phyloP scores from a whole-genome alignment of 2,329 filamentous ascomycete genomes.

The Fusarium foetens region DNA sequence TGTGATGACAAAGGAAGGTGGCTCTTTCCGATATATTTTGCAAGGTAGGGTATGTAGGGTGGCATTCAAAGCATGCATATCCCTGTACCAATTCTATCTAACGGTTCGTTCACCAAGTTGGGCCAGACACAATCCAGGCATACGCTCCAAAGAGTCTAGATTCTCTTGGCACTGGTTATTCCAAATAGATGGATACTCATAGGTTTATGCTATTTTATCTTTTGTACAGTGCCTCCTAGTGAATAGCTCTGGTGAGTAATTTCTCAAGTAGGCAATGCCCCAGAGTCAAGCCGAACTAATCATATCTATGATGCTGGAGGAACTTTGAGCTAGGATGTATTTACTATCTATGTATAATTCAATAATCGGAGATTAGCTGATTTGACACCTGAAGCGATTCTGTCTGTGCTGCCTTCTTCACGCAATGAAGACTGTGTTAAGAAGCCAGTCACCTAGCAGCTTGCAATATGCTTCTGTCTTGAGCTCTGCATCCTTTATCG shows the following conservation, averaged over 20 bases:
- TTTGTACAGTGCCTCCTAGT: fast-evolving
- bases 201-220: background rate
- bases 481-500: background rate
- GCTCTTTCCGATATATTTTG: background rate
- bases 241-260: background rate
- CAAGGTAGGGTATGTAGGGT: background rate
- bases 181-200: background rate
- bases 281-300: too few relatives aligned
- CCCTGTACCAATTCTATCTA: background rate
- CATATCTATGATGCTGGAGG: fast-evolving
- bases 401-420: background rate
- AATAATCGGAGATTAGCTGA: background rate
- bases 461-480: background rate
- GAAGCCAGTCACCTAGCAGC: background rate
- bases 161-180: background rate
- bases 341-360: background rate
- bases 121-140: background rate
- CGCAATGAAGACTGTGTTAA: background rate
- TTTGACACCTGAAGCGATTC: background rate
- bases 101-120: background rate
- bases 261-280: background rate
- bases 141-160: background rate
- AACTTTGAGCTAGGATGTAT: background rate
- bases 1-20: too few relatives aligned
- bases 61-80: background rate